Conservation (phyloP, 176 grass and related monocot species). For the Oryza glaberrima region DNA sequence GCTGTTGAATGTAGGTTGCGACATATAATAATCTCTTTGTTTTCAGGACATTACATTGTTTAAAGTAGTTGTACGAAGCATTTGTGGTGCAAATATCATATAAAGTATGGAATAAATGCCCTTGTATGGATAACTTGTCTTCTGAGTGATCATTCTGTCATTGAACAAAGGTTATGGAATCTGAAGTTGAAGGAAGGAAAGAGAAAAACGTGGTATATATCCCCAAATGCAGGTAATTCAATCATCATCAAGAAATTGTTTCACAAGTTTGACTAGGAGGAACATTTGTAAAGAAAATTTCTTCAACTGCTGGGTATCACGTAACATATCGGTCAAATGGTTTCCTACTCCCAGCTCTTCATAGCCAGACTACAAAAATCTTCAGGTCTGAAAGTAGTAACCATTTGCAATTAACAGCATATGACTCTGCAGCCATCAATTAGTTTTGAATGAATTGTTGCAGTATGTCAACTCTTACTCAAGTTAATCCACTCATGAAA, state of each 20-base stretch:
- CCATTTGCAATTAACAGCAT: not conserved
- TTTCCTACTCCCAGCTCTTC: slow-evolving; percentile 1
- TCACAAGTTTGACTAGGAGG: not conserved
- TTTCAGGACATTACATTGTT: slow-evolving; percentile 1
- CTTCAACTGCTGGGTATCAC: not conserved
- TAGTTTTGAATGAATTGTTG: slow-evolving; percentile 27
- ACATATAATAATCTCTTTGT: not conserved
- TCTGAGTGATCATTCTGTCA: slow-evolving; percentile 56
- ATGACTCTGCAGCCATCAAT: slow-evolving; percentile 12
- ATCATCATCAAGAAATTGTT: slow-evolving; percentile 1
- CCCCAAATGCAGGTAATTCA: slow-evolving; percentile 91
- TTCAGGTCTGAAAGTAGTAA: slow-evolving; percentile 11
- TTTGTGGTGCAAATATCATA: slow-evolving; percentile 13
- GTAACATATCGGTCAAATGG: slow-evolving; percentile 2
- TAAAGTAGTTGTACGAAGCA: not conserved
- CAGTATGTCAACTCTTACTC: slow-evolving; percentile 44
- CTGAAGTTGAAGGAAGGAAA: slow-evolving; percentile 73
- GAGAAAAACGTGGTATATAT: slow-evolving; percentile 97
- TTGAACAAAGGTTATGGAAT: slow-evolving; percentile 81
- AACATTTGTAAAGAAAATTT: slow-evolving; percentile 18
- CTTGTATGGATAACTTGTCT: slow-evolving; percentile 24
- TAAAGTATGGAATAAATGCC: slow-evolving; percentile 35
- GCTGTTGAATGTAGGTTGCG: not conserved
- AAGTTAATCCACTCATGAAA: slow-evolving; percentile 48
- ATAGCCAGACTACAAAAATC: slow-evolving; percentile 4